These are phyloP conservation scores for Plasmodium gaboni DNA, from an alignment of 169 alveolate genomes.

Conservation along the genomic window DNA sequence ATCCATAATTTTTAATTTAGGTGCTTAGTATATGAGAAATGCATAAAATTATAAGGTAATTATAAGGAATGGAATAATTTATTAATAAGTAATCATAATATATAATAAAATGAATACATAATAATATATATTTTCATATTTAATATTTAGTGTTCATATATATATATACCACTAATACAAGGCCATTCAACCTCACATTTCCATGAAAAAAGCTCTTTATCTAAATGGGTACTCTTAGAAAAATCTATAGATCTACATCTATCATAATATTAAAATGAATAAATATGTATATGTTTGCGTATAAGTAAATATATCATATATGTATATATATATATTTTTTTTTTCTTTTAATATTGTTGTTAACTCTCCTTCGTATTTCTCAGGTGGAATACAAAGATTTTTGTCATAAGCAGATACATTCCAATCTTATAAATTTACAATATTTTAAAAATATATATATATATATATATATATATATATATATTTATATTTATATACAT, in stretches of 20 bases:
- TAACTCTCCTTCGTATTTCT: conserved; percentile 69
- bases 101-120: conserved; percentile 1
- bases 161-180: conserved; percentile 74
- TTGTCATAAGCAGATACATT: conserved; percentile 47
- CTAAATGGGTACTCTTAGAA: conserved; percentile 38
- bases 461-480: not conserved
- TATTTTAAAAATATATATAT: not conserved
- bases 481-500: not conserved
- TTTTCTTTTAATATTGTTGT: not conserved
- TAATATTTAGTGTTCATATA: conserved; percentile 3
- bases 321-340: conserved; percentile 26
- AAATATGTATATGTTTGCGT: conserved; percentile 16
- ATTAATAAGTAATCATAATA: not conserved
- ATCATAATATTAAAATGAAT: not conserved
- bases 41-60: not conserved
- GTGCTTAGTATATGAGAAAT: conserved; percentile 31
- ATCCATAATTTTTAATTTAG: conserved; percentile 63
- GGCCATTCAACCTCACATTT: conserved; percentile 83
- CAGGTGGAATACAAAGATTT: conserved; percentile 72
- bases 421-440: conserved; percentile 29
- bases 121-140: not conserved
- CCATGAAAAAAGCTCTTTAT: conserved; percentile 70
- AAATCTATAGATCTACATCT: conserved; percentile 80
- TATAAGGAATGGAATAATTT: not conserved
- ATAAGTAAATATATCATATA: not conserved